Evolutionary conservation across 2,329 filamentous ascomycete genomes (phyloP).

Genomic region (Ophiocordyceps sinensis): DNA sequence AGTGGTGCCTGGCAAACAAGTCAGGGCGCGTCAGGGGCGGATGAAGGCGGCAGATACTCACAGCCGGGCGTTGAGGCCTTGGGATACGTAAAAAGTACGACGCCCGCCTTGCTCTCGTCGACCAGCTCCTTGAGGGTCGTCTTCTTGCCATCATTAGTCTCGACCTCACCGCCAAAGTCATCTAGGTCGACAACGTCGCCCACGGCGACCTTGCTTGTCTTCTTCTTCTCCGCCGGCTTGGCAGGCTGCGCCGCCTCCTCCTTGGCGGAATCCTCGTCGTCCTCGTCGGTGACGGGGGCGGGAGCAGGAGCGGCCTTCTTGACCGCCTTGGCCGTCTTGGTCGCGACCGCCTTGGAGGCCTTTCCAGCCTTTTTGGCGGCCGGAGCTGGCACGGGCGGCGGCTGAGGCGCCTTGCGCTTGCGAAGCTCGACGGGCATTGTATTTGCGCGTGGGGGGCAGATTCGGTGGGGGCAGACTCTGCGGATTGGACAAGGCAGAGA

Average conservation of each 20-base stretch:
- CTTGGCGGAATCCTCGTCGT: slow-evolving; percentile 9
- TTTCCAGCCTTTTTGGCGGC: slow-evolving; percentile 23
- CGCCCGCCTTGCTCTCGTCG: slow-evolving; percentile 67
- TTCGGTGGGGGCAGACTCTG: not conserved
- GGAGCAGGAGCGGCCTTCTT: slow-evolving; percentile 1
- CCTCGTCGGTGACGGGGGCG: slow-evolving; percentile 12
- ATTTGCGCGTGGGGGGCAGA: not conserved
- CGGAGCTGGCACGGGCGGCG: slow-evolving; percentile 29
- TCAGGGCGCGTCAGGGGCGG: slow-evolving; percentile 1
- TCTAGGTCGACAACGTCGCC: slow-evolving; percentile 43
- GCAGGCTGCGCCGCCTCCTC: slow-evolving; percentile 14
- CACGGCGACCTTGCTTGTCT: slow-evolving; percentile 28
- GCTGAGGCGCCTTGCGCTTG: slow-evolving; percentile 44
- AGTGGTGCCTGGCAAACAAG: slow-evolving; percentile 55
- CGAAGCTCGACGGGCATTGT: slow-evolving; percentile 43
- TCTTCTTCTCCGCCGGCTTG: slow-evolving; percentile 16
- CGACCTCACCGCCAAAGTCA: slow-evolving; percentile 55
- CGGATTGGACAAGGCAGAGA: not conserved
- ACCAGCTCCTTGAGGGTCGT: slow-evolving; percentile 70
- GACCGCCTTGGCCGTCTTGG: slow-evolving; percentile 10
- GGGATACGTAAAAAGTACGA: slow-evolving; percentile 91
- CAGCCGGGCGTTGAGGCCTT: slow-evolving; percentile 90
- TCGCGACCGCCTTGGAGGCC: slow-evolving; percentile 17
- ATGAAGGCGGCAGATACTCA: slow-evolving; percentile 34
- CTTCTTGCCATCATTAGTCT: slow-evolving; percentile 72